These are phyloP conservation scores for Actinidia arguta DNA, from an alignment of 179 eudicot species.

Conservation along the genomic window DNA sequence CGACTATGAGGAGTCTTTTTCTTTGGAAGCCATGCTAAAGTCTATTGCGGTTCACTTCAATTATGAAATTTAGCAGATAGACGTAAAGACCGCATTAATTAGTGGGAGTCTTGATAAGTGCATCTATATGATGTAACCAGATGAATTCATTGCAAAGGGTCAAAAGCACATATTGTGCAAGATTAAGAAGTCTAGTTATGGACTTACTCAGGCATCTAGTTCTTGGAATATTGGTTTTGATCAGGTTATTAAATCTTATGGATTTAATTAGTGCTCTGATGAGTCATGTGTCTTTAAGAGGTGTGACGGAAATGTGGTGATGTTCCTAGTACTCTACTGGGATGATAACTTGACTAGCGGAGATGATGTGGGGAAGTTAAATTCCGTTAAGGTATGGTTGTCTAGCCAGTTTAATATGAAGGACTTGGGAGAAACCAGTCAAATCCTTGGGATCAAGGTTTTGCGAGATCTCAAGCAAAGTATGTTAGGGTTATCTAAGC, in stretches of 20 bases:
- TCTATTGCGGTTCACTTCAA: too few species aligned
- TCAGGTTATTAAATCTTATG: neutral
- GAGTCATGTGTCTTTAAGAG: neutral
- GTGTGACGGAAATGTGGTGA: neutral
- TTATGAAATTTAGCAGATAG: neutral
- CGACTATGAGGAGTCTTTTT: neutral
- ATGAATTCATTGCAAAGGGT: neutral
- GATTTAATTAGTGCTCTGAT: neutral
- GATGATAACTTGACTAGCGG: neutral
- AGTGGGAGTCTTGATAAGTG: neutral
- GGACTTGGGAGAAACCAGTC: too few species aligned
- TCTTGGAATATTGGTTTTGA: too few species aligned
- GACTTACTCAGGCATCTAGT: neutral
- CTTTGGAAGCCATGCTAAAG: neutral
- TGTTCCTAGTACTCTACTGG: neutral
- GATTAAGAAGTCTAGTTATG: neutral
- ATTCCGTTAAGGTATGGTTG: too few species aligned
- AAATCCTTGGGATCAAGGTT: too few species aligned
- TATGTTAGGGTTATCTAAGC: too few species aligned
- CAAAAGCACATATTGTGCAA: slow-evolving; percentile 1
- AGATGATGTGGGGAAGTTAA: too few species aligned
- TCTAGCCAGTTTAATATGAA: too few species aligned
- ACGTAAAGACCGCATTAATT: neutral
- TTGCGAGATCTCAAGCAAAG: too few species aligned
- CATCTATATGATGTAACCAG: neutral